Evolutionary conservation across 352 stramenopile species (phyloP).

Genomic region (Globisporangium nagaii): DNA sequence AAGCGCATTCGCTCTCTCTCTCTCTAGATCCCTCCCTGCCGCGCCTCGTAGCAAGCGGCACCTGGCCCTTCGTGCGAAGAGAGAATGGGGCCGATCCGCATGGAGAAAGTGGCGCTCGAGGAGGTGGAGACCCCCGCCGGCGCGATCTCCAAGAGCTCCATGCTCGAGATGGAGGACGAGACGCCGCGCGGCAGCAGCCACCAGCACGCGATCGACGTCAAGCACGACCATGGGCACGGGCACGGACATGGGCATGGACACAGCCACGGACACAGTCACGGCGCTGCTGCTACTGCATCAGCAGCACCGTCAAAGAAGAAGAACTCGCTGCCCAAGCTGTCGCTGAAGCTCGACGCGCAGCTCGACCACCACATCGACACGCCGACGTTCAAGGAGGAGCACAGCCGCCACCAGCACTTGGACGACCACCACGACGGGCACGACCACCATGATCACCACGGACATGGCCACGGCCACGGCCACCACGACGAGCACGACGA

Average conservation of each 20-base stretch:
- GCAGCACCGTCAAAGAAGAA: slow-evolving; percentile 7
- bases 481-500: slow-evolving; percentile 16
- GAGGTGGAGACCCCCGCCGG: slow-evolving; percentile 15
- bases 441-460: slow-evolving; percentile 39
- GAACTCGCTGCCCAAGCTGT: slow-evolving; percentile 9
- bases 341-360: slow-evolving; percentile 12
- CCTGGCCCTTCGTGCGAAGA: not conserved
- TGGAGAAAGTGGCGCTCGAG: slow-evolving; percentile 17
- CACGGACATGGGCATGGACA: not conserved
- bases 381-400: slow-evolving; percentile 19
- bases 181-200: slow-evolving; percentile 1
- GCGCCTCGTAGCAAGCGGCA: too few relatives aligned
- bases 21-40: too few relatives aligned
- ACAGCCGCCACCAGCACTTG: slow-evolving; percentile 15
- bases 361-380: slow-evolving; percentile 13
- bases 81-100: slow-evolving; percentile 11
- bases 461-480: slow-evolving; percentile 29
- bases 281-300: not conserved
- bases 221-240: not conserved
- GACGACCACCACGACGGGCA: slow-evolving; percentile 21
- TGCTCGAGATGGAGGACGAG: slow-evolving; percentile 17
- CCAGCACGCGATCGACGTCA: slow-evolving; percentile 1
- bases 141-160: slow-evolving; percentile 10
- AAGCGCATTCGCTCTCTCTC: not conserved
- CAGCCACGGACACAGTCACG: not conserved